These are phyloP conservation scores for Paraphaeosphaeria minitans DNA, from an alignment of 2,329 filamentous ascomycete genomes.

Conservation along the genomic window DNA sequence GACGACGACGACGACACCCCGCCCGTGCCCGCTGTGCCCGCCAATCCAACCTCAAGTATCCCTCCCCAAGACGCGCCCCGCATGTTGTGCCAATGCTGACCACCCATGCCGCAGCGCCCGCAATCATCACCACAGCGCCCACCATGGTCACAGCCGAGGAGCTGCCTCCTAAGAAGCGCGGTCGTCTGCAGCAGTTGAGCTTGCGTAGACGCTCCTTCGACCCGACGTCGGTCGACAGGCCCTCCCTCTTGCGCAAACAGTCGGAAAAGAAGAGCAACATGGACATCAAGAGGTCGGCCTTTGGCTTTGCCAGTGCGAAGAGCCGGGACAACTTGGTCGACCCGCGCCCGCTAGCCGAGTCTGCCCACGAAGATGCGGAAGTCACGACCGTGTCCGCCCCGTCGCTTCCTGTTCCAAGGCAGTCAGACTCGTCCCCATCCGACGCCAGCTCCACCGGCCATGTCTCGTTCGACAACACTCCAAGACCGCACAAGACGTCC, in stretches of 20 bases:
- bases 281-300: slow-evolving; percentile 30
- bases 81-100: slow-evolving; percentile 28
- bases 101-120: slow-evolving; percentile 51
- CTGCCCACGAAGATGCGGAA: slow-evolving; percentile 67
- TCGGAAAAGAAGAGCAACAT: slow-evolving; percentile 41
- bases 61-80: slow-evolving; percentile 12
- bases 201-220: slow-evolving; percentile 46
- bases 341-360: slow-evolving; percentile 63
- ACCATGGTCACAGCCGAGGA: slow-evolving; percentile 57
- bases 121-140: slow-evolving; percentile 91
- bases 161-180: slow-evolving; percentile 33
- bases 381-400: slow-evolving; percentile 64
- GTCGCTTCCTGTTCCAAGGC: slow-evolving; percentile 66
- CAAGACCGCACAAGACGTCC: slow-evolving; percentile 58
- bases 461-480: slow-evolving; percentile 41
- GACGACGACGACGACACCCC: slow-evolving; percentile 64
- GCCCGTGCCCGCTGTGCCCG: slow-evolving; percentile 50
- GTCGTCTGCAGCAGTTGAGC: slow-evolving; percentile 43
- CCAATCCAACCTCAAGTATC: slow-evolving; percentile 27
- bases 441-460: slow-evolving; percentile 73
- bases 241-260: slow-evolving; percentile 40
- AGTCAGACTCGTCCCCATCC: slow-evolving; percentile 88
- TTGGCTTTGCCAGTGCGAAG: slow-evolving; percentile 37
- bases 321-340: slow-evolving; percentile 38
- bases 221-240: slow-evolving; percentile 36